Evolutionary conservation across 129 eudicot species (phyloP).

Genomic region (Artemisia tridentata): DNA sequence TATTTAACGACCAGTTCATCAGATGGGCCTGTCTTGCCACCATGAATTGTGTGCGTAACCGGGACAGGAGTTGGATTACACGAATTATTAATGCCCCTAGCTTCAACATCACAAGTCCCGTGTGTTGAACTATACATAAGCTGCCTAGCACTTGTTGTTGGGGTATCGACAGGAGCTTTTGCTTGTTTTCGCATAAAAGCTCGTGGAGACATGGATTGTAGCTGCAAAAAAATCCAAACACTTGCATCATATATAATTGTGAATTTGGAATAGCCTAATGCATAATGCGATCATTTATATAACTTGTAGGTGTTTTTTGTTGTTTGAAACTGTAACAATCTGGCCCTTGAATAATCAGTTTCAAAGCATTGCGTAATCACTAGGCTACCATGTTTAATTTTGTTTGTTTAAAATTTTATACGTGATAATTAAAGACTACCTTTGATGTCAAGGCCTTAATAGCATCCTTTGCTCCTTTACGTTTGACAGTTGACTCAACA

Average conservation of each 20-base stretch:
- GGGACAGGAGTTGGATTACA: constrained; percentile 30
- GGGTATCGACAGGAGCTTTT: constrained; percentile 32
- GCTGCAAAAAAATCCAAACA: constrained; percentile 36
- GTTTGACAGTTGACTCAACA: constrained; percentile 40
- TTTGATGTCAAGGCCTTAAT: constrained; percentile 53
- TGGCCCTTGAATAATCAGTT: no score
- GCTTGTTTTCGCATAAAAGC: constrained; percentile 39
- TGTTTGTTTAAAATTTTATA: background rate
- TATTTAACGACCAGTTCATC: constrained; percentile 23
- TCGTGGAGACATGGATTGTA: constrained; percentile 46
- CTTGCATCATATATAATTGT: background rate
- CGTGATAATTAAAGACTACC: constrained; percentile 32
- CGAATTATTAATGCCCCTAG: constrained; percentile 10
- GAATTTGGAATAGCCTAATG: background rate
- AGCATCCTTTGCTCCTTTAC: constrained; percentile 55
- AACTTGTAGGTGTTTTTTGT: no score
- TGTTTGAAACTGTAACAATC: background rate
- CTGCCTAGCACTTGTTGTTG: constrained; percentile 15
- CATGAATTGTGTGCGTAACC: background rate
- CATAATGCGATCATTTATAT: background rate
- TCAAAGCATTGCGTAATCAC: no score
- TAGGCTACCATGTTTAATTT: no score
- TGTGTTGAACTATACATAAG: constrained; percentile 6
- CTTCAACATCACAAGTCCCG: constrained; percentile 24
- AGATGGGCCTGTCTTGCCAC: constrained; percentile 17